phyloP scores from a whole-genome alignment of 495 filamentous ascomycete species.

The Penicillium bialowiezense region DNA sequence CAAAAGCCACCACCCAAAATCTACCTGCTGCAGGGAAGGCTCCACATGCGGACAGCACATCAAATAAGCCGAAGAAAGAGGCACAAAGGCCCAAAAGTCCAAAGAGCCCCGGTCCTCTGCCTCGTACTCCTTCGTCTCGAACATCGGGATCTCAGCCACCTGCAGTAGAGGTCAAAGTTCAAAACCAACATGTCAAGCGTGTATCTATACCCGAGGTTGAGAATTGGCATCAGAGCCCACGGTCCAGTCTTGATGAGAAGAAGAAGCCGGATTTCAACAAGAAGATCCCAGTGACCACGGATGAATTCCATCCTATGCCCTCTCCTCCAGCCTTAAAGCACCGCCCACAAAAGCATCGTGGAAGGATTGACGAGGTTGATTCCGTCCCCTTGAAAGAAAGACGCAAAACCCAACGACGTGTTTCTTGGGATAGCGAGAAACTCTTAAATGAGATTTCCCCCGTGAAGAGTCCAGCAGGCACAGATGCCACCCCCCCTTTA shows the following conservation, averaged over 20 bases:
- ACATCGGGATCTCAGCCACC: conserved; percentile 20
- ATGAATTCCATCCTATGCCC: conserved; percentile 31
- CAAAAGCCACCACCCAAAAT: background rate
- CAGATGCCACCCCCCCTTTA: background rate
- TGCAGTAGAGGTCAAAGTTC: conserved; percentile 37
- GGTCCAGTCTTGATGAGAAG: conserved; percentile 35
- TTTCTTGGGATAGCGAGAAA: conserved; percentile 47
- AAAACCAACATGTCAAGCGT: conserved; percentile 41
- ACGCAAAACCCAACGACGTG: conserved; percentile 36
- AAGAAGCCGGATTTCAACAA: conserved; percentile 26
- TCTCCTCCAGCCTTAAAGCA: conserved; percentile 45
- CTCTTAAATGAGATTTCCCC: conserved; percentile 28
- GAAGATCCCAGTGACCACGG: conserved; percentile 25
- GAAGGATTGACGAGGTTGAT: conserved; percentile 27
- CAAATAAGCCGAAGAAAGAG: conserved; percentile 10
- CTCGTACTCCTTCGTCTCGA: conserved; percentile 37
- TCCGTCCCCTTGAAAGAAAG: conserved; percentile 16
- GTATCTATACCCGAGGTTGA: conserved; percentile 40
- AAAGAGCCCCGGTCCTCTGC: conserved; percentile 2
- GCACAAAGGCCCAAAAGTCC: conserved; percentile 1
- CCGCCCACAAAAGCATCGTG: conserved; percentile 43
- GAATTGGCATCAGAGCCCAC: conserved; percentile 33
- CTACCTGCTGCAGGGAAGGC: conserved; percentile 13
- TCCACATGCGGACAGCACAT: conserved; percentile 1
- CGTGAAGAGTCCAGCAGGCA: conserved; percentile 9